phyloP scores from a whole-genome alignment of 2,329 filamentous ascomycete species.

The Diaporthe vaccinii region DNA sequence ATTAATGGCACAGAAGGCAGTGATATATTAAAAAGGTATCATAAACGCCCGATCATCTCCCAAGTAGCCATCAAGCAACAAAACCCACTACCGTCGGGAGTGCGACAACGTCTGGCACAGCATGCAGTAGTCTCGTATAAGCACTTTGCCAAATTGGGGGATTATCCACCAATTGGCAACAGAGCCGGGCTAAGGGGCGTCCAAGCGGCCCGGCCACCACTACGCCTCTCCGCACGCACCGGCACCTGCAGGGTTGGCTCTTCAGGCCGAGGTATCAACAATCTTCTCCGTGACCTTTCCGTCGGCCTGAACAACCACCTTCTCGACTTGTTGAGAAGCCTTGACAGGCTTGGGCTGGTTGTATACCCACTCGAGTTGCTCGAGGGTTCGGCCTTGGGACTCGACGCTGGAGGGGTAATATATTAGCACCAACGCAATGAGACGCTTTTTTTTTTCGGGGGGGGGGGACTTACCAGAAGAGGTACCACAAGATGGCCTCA shows the following conservation, averaged over 20 bases:
- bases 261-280: slow-evolving; percentile 40
- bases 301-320: slow-evolving; percentile 60
- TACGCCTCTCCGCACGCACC: neutral
- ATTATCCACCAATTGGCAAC: slow-evolving; percentile 13
- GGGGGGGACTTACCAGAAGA: slow-evolving; percentile 57
- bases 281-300: slow-evolving; percentile 62
- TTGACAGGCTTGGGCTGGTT: slow-evolving; percentile 63
- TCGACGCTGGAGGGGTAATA: slow-evolving; percentile 55
- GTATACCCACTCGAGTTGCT: slow-evolving; percentile 65
- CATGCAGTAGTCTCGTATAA: neutral
- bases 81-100: neutral
- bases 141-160: neutral
- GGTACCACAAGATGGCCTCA: slow-evolving; percentile 58
- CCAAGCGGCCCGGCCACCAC: neutral
- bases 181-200: neutral
- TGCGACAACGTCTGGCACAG: neutral
- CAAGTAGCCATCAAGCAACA: neutral
- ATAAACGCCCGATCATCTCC: neutral
- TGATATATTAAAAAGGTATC: slow-evolving; percentile 23
- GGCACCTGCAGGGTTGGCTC: neutral
- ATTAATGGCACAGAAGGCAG: neutral
- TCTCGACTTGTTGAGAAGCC: slow-evolving; percentile 61
- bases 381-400: slow-evolving; percentile 63
- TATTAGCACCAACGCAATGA: slow-evolving; percentile 1
- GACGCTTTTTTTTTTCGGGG: neutral